These are phyloP conservation scores for Arabidopsis lyrata DNA, from an alignment of 441 rosid genomes.

Conservation along the genomic window DNA sequence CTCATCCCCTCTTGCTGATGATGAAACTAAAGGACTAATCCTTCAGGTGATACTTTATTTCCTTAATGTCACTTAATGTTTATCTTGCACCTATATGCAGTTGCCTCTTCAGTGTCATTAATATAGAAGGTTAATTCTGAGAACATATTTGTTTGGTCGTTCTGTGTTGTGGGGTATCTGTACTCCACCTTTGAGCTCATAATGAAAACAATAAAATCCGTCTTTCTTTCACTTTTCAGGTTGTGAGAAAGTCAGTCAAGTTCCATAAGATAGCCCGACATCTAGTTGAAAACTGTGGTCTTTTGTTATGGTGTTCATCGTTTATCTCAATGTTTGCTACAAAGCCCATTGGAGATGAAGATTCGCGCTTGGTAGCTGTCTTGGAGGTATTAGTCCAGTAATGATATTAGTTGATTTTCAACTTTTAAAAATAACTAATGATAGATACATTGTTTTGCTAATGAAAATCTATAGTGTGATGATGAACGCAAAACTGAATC, in stretches of 20 bases:
- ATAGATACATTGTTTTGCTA: too few relatives aligned
- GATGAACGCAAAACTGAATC: constrained; percentile 5
- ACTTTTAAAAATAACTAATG: too few relatives aligned
- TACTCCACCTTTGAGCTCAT: constrained; percentile 20
- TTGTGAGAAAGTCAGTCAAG: constrained; percentile 74
- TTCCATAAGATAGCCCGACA: constrained; percentile 63
- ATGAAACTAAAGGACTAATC: constrained; percentile 80
- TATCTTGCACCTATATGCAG: not conserved
- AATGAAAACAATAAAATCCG: constrained; percentile 3
- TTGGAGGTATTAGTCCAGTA: constrained; percentile 60
- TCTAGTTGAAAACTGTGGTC: constrained; percentile 61
- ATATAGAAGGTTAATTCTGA: constrained; percentile 3
- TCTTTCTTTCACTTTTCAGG: constrained; percentile 51
- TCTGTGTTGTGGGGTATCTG: constrained; percentile 22
- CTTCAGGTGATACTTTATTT: constrained; percentile 70
- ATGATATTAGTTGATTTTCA: not conserved
- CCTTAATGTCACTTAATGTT: constrained; percentile 26
- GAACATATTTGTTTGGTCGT: not conserved
- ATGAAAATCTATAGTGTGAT: not conserved
- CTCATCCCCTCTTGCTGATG: constrained; percentile 74
- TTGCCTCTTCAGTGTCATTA: not conserved
- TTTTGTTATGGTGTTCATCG: constrained; percentile 77
- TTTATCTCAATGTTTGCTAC: constrained; percentile 50
- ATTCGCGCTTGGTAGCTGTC: constrained; percentile 55
- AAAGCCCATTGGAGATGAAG: constrained; percentile 52